phyloP scores from a whole-genome alignment of 2,329 filamentous ascomycete genomes.

The Hypoxylon sp. region DNA sequence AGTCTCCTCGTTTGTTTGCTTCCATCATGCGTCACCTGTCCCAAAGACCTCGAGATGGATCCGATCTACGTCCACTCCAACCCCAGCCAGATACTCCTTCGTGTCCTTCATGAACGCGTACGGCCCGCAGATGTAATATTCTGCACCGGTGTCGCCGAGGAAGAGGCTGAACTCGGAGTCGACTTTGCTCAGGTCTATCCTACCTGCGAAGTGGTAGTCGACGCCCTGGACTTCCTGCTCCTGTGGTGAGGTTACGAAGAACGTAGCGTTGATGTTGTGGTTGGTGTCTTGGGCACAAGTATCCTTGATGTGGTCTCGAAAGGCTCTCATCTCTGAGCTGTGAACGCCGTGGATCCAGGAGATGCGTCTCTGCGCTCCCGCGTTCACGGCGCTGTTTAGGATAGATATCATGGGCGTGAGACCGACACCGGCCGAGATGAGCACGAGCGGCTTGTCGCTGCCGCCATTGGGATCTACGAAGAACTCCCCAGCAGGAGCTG shows the following conservation, averaged over 20 bases:
- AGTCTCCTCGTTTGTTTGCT: not conserved
- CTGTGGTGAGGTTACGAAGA: constrained; percentile 64
- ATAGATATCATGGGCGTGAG: constrained; percentile 73
- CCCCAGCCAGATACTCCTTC: constrained; percentile 58
- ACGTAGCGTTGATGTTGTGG: constrained; percentile 59
- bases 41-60: constrained; percentile 74
- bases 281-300: constrained; percentile 54
- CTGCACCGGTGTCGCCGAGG: constrained; percentile 59
- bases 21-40: constrained; percentile 55
- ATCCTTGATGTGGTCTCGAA: constrained; percentile 57
- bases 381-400: constrained; percentile 56
- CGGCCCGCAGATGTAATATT: constrained; percentile 79
- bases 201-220: constrained; percentile 67
- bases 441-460: constrained; percentile 62
- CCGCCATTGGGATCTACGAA: constrained; percentile 60
- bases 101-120: constrained; percentile 72
- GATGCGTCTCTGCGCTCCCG: constrained; percentile 55
- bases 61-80: constrained; percentile 65
- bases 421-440: constrained; percentile 74
- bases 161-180: constrained; percentile 62
- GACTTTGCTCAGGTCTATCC: constrained; percentile 65
- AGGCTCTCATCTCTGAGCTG: constrained; percentile 60
- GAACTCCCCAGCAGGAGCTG: constrained; percentile 67
- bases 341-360: constrained; percentile 70
- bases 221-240: constrained; percentile 56